Evolutionary conservation across 148 eudicot genomes (phyloP), one percentile per base, ranked within the genome.

Genomic region (Chenopodium berlandieri): DNA sequence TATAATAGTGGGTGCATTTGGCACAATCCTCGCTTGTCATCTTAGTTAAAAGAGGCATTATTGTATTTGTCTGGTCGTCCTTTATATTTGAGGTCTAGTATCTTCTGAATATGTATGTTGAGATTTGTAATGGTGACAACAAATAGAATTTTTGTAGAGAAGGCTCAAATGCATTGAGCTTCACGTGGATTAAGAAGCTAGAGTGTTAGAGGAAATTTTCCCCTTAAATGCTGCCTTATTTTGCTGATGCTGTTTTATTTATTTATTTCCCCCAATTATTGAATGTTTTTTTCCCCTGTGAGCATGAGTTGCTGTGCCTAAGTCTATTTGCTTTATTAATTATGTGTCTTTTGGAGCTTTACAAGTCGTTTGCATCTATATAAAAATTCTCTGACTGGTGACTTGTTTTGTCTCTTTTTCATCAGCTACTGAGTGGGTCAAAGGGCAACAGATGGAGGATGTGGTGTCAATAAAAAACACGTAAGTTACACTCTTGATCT

Each of bases 391-490:
- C n/a, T 84, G 60, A 84, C 64, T 76, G 67, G 16, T 62, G 52
- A 27, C 64, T 63, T 76, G 47, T 46, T 72, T 54, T 52, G 25
- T 71, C 75, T 83, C 20, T 32, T 80, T 47, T 54, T 78, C 82
- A 86, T 58, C 97, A 95, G 99, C 94, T 68, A 95, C 97, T 40
- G 99, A 95, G 82, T 93, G 99, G 99, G 94, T 95, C 71, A 95
- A 92, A 87, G 99, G 99, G 27, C 92, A 75, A 84, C 90, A 90
- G 78, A 93, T 90, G 93, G 97, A 92, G 76, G 99, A 95, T 77
- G 99, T 90, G 68, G 34, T 92, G 8, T n/a, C 92, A 3, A 93
- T 95, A 63, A 95, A 92, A 87, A 95, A 95, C 77, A 89, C 99
- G 99, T 95, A 75, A 95, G 97, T 47, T 64, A 14, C 16, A 37